phyloP scores from a whole-genome alignment of 2,329 filamentous ascomycete genomes.

The Pyrenophora tritici-repentis region DNA sequence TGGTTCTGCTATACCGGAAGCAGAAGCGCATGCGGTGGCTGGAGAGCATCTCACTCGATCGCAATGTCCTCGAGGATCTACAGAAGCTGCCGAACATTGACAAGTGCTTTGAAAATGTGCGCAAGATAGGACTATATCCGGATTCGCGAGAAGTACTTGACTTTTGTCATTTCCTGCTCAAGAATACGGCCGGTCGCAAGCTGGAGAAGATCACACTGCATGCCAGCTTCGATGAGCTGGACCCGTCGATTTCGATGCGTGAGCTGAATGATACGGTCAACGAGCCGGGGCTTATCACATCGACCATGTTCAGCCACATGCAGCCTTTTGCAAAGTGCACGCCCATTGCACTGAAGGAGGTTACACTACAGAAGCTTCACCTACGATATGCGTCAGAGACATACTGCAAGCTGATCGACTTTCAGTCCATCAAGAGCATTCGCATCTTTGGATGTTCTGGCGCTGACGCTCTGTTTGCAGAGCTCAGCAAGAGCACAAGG shows the following conservation, averaged over 20 bases:
- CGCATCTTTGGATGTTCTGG: constrained; percentile 53
- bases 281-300: constrained; percentile 53
- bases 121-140: constrained; percentile 55
- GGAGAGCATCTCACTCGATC: constrained; percentile 54
- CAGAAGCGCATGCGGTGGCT: constrained; percentile 56
- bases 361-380: constrained; percentile 53
- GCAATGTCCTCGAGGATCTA: constrained; percentile 48
- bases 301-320: constrained; percentile 54
- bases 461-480: constrained; percentile 53
- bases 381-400: constrained; percentile 55
- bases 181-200: constrained; percentile 43
- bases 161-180: constrained; percentile 50
- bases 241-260: constrained; percentile 41
- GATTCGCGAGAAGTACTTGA: constrained; percentile 53
- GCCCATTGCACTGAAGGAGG: constrained; percentile 51
- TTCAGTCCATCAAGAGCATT: constrained; percentile 50
- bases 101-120: constrained; percentile 49
- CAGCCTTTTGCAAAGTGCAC: constrained; percentile 54
- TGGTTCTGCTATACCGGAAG: constrained; percentile 54
- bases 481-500: constrained; percentile 52
- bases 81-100: constrained; percentile 50
- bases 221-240: constrained; percentile 51
- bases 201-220: constrained; percentile 56
- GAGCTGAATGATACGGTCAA: constrained; percentile 56
- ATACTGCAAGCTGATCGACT: constrained; percentile 55